Evolutionary conservation across 306 rosid species (phyloP).

Genomic region (Quillaja saponaria): DNA sequence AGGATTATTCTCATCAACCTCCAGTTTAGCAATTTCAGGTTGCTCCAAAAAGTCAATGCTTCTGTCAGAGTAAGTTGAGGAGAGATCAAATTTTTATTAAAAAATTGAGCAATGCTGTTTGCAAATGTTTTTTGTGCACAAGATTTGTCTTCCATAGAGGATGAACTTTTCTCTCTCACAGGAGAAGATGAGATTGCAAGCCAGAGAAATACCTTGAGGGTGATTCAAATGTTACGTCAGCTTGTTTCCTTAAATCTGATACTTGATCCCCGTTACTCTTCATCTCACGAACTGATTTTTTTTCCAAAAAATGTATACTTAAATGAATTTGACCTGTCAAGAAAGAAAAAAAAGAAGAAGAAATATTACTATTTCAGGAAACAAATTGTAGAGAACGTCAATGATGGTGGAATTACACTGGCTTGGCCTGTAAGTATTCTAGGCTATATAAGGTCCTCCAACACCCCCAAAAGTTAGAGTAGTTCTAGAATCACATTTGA

Average conservation of each 20-base stretch:
- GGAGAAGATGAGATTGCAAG: constrained; percentile 56
- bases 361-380: neutral
- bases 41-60: constrained; percentile 49
- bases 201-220: constrained; percentile 38
- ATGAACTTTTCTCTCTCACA: constrained; percentile 45
- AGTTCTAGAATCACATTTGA: too few species aligned
- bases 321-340: constrained; percentile 6
- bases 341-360: neutral
- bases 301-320: too few species aligned
- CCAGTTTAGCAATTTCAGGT: constrained; percentile 45
- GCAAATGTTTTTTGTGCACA: constrained; percentile 64
- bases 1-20: constrained; percentile 40
- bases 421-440: too few species aligned
- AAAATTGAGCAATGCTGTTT: constrained; percentile 70
- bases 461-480: too few species aligned
- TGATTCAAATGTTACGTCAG: constrained; percentile 23
- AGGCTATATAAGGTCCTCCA: too few species aligned
- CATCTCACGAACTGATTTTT: neutral
- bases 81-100: constrained; percentile 54
- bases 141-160: constrained; percentile 58
- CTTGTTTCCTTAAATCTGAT: constrained; percentile 27
- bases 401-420: neutral
- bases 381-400: neutral
- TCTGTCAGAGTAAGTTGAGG: constrained; percentile 40
- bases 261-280: constrained; percentile 28